Conservation (phyloP, 306 rosid genomes). For the Sphenostylis stenocarpa region DNA sequence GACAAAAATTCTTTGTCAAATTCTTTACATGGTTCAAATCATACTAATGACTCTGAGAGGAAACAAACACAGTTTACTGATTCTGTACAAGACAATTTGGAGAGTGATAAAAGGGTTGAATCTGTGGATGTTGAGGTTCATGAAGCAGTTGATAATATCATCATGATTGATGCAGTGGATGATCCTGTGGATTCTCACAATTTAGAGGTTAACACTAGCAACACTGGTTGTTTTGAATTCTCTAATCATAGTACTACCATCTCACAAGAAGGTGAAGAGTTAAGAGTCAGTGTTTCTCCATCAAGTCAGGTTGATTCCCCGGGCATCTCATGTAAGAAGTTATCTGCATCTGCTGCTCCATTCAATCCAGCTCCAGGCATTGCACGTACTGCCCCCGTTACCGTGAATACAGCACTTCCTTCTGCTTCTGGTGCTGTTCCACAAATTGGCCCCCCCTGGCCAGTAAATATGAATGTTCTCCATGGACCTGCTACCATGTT, state of each 20-base stretch:
- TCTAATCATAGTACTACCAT: slow-evolving; percentile 37
- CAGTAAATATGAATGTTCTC: slow-evolving; percentile 73
- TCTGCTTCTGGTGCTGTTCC: slow-evolving; percentile 59
- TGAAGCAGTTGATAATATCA: slow-evolving; percentile 41
- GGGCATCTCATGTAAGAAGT: slow-evolving; percentile 58
- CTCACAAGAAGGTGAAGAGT: slow-evolving; percentile 51
- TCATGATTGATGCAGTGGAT: slow-evolving; percentile 38
- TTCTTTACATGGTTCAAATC: slow-evolving; percentile 38
- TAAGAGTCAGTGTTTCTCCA: slow-evolving; percentile 40
- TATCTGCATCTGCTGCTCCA: slow-evolving; percentile 93
- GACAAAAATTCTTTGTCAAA: slow-evolving; percentile 31
- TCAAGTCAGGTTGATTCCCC: slow-evolving; percentile 47
- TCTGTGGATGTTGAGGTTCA: slow-evolving; percentile 40
- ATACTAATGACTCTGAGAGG: slow-evolving; percentile 42
- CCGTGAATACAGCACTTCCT: slow-evolving; percentile 64
- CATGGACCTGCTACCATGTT: slow-evolving; percentile 57
- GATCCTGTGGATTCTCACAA: slow-evolving; percentile 41
- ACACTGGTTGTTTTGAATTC: slow-evolving; percentile 45
- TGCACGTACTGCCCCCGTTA: slow-evolving; percentile 58
- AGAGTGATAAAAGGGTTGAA: slow-evolving; percentile 41
- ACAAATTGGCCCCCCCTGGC: slow-evolving; percentile 68
- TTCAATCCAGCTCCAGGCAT: slow-evolving; percentile 69
- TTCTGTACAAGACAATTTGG: slow-evolving; percentile 43
- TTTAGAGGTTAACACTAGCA: slow-evolving; percentile 40
- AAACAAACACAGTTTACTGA: slow-evolving; percentile 38